Percentiles rank a stretch among this genome's conserved stretches.
These are phyloP conservation scores for Nematocida sp. DNA, from an alignment of 371 early-diverging fungal species.

Conservation along the genomic window DNA sequence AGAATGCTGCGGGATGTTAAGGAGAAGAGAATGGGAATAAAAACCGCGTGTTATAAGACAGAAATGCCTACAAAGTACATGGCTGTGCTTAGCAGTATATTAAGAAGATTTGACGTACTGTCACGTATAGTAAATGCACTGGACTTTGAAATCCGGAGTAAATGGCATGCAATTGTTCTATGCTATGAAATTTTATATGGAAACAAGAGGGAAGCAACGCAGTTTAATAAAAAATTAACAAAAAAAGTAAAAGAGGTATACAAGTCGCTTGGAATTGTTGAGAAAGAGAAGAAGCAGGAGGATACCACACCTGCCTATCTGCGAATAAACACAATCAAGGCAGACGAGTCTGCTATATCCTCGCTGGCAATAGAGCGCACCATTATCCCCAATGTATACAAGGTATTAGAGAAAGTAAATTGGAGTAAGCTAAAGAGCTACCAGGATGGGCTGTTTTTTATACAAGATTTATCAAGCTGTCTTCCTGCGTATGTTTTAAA, in stretches of 20 bases:
- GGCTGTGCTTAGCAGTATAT: constrained; percentile 61
- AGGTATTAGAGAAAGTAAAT: constrained; percentile 55
- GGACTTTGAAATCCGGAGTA: constrained; percentile 46
- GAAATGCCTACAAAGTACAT: constrained; percentile 63
- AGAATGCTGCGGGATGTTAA: constrained; percentile 64
- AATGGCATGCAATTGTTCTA: constrained; percentile 45
- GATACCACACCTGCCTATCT: constrained; percentile 44
- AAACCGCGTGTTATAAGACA: constrained; percentile 66
- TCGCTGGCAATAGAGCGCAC: constrained; percentile 55
- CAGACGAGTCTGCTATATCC: constrained; percentile 33
- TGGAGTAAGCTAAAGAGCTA: constrained; percentile 48
- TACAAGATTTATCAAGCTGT: constrained; percentile 72
- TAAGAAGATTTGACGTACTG: constrained; percentile 60
- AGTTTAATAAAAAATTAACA: constrained; percentile 57
- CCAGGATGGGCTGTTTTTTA: constrained; percentile 59
- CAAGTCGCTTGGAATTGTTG: constrained; percentile 38
- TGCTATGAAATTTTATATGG: constrained; percentile 66
- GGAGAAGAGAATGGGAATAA: constrained; percentile 61
- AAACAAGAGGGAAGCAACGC: constrained; percentile 48
- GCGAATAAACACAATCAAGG: constrained; percentile 63
- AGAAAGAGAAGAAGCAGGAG: constrained; percentile 4
- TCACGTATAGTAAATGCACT: constrained; percentile 50
- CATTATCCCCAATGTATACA: constrained; percentile 63
- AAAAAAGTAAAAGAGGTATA: constrained; percentile 58
- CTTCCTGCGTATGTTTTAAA: constrained; percentile 84